Conservation (phyloP, 768 basidiomycete genomes). For the Phlebiopsis gigantea region DNA sequence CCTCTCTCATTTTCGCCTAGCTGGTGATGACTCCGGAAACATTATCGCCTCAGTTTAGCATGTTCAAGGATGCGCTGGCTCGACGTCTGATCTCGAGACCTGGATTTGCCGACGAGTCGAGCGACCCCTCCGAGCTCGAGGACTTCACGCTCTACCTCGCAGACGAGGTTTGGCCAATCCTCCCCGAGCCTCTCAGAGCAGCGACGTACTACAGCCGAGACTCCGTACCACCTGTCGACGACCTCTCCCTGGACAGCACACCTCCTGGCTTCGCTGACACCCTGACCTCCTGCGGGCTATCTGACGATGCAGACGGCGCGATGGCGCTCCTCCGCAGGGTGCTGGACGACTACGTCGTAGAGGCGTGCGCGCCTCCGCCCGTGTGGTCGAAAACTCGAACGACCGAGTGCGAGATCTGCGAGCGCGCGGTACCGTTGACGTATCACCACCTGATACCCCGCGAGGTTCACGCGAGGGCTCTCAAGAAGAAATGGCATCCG, state of each 20-base stretch:
- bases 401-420: slow-evolving; percentile 54
- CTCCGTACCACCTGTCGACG: slow-evolving; percentile 30
- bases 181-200: slow-evolving; percentile 31
- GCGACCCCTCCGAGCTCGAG: slow-evolving; percentile 34
- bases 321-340: slow-evolving; percentile 35
- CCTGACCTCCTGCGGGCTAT: slow-evolving; percentile 43
- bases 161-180: slow-evolving; percentile 40
- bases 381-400: slow-evolving; percentile 49
- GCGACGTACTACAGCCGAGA: slow-evolving; percentile 35
- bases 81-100: slow-evolving; percentile 32
- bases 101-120: slow-evolving; percentile 10
- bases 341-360: slow-evolving; percentile 37
- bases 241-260: slow-evolving; percentile 33
- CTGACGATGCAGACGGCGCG: slow-evolving; percentile 36
- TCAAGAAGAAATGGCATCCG: slow-evolving; percentile 54
- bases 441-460: slow-evolving; percentile 60
- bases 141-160: slow-evolving; percentile 52
- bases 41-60: slow-evolving; percentile 12
- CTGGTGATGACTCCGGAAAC: neutral
- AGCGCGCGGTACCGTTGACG: slow-evolving; percentile 49
- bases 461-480: slow-evolving; percentile 46
- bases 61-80: slow-evolving; percentile 44
- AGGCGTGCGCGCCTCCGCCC: slow-evolving; percentile 45
- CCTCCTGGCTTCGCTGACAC: slow-evolving; percentile 44
- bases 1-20: neutral